These are phyloP conservation scores for Kurtzmaniella quercitrusa DNA, from an alignment of 1,139 yeast genomes.

Conservation along the genomic window DNA sequence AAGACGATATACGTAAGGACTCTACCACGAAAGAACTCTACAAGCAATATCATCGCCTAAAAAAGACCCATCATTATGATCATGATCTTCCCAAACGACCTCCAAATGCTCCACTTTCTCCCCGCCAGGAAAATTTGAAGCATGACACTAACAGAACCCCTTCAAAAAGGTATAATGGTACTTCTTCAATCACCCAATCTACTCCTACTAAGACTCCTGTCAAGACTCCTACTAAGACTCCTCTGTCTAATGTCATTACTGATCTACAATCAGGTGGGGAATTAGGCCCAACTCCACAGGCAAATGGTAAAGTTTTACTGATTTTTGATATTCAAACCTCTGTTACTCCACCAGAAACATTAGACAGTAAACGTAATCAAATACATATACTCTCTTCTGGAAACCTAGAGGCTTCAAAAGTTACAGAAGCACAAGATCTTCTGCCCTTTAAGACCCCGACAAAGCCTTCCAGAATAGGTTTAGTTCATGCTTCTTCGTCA, in stretches of 20 bases:
- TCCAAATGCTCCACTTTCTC: not conserved
- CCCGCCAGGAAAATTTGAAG: not conserved
- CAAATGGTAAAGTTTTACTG: conserved; percentile 64
- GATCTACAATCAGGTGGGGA: conserved; percentile 21
- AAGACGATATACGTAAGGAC: conserved; percentile 49
- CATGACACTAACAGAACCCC: conserved; percentile 1
- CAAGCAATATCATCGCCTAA: conserved; percentile 36
- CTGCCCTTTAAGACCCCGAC: conserved; percentile 2
- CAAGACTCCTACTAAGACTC: not conserved
- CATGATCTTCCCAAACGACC: not conserved
- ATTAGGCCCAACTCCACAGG: conserved; percentile 75
- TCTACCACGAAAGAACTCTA: conserved; percentile 40
- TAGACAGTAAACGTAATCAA: conserved; percentile 25
- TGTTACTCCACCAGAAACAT: conserved; percentile 42
- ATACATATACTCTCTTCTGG: not conserved
- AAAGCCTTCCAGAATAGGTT: not conserved
- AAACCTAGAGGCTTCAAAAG: not conserved
- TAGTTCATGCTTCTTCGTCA: not conserved
- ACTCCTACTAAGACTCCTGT: not conserved
- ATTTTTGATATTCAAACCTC: conserved; percentile 47
- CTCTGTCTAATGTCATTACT: no score
- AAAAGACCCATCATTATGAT: no score
- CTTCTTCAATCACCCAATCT: no score
- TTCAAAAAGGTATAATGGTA: not conserved
- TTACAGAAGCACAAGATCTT: not conserved